A percentile compares a stretch with the other conserved stretches of the same genome.
These are phyloP conservation scores for Pseudocercospora cruenta DNA, from an alignment of 2,329 filamentous ascomycete genomes.

Conservation along the genomic window DNA sequence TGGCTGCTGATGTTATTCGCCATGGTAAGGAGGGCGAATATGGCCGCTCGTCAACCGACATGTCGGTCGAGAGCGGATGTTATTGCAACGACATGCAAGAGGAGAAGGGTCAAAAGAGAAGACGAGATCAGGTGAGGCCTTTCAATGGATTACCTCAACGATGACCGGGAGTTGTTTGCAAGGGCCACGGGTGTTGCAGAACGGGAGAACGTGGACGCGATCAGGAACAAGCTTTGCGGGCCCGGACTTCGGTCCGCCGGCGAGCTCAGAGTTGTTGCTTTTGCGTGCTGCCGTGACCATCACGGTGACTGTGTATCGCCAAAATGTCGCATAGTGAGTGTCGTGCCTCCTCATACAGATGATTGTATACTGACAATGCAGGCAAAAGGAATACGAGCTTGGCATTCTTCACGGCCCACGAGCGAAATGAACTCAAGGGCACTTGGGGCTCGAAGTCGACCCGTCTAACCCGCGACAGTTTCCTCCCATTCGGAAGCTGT, in stretches of 20 bases:
- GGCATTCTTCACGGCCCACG: conserved; percentile 90
- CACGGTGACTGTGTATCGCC: background rate
- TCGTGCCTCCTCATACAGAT: background rate
- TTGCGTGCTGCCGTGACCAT: background rate
- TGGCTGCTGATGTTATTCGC: conserved; percentile 72
- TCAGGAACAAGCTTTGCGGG: background rate
- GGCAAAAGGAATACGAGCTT: conserved; percentile 86
- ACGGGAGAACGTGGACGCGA: background rate
- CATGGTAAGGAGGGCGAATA: conserved; percentile 65
- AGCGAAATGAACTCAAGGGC: conserved; percentile 78
- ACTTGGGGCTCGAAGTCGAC: conserved; percentile 82
- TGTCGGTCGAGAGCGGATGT: conserved; percentile 26
- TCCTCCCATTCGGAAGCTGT: conserved; percentile 88
- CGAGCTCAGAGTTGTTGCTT: background rate
- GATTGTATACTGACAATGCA: conserved; percentile 22
- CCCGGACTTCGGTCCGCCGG: background rate
- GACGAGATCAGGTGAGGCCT: background rate
- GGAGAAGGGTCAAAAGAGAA: background rate
- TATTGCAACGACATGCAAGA: conserved; percentile 10
- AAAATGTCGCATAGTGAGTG: conserved; percentile 24
- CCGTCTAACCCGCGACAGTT: conserved; percentile 86
- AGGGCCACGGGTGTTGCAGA: background rate
- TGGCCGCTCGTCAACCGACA: conserved; percentile 50
- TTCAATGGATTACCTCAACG: background rate
- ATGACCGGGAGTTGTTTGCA: background rate